Percentiles rank a stretch among this genome's conserved stretches.
phyloP scores from a whole-genome alignment of 2,329 filamentous ascomycete species.

The Cordyceps cateniannulata region DNA sequence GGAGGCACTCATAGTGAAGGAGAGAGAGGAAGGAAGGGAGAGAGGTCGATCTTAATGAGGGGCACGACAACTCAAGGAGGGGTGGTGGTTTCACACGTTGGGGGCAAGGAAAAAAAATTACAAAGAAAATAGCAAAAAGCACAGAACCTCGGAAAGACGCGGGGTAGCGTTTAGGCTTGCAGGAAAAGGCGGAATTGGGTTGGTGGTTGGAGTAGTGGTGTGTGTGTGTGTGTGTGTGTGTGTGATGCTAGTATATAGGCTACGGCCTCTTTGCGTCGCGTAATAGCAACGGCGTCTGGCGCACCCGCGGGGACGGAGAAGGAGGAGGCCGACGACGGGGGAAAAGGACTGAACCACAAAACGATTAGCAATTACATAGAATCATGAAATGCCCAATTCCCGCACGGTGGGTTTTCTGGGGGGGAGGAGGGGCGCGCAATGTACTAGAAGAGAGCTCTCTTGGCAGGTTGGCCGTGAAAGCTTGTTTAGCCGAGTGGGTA shows the following conservation, averaged over 20 bases:
- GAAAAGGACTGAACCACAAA: neutral
- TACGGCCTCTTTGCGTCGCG: conserved; percentile 4
- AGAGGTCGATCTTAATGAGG: neutral
- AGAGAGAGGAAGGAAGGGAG: neutral
- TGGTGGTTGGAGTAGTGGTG: neutral
- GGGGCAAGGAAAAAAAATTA: neutral
- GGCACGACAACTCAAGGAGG: neutral
- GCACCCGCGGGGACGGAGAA: neutral
- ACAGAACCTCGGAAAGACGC: conserved; percentile 11
- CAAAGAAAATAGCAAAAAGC: neutral
- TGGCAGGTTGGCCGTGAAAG: neutral
- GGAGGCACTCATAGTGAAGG: conserved; percentile 8
- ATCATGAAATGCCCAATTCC: neutral
- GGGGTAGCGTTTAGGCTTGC: conserved; percentile 2
- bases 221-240: neutral
- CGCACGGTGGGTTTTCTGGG: neutral
- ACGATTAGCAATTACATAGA: conserved; percentile 8
- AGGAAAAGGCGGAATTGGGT: neutral
- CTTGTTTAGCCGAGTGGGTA: neutral
- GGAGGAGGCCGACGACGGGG: neutral
- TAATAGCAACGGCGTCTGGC: conserved; percentile 10
- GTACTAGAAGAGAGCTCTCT: neutral
- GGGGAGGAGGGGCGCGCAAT: neutral
- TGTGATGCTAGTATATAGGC: conserved; percentile 10
- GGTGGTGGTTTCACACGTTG: neutral